phyloP scores from a whole-genome alignment of 768 basidiomycete genomes.

The Leccinum longicurvipes region DNA sequence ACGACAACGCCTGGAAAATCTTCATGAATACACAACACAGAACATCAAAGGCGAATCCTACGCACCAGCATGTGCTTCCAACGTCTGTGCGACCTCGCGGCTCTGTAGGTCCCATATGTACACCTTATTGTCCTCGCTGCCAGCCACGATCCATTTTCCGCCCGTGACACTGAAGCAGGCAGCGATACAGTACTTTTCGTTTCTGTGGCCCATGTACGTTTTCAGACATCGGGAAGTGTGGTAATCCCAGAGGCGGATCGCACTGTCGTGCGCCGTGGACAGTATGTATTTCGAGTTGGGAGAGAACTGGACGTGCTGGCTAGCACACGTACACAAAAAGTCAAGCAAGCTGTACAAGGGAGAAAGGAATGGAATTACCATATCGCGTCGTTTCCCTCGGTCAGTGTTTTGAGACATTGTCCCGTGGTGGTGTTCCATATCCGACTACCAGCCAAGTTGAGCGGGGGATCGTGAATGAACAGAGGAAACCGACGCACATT shows the following conservation, averaged over 20 bases:
- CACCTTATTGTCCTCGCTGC: constrained; percentile 86
- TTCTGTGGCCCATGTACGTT: constrained; percentile 81
- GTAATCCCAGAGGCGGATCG: constrained; percentile 94
- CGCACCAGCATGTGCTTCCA: constrained; percentile 72
- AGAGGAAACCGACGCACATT: constrained; percentile 57
- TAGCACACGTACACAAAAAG: constrained; percentile 24
- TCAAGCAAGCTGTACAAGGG: not conserved
- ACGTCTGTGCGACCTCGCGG: constrained; percentile 76
- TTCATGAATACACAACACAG: not conserved
- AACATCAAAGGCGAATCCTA: not conserved
- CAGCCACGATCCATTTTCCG: constrained; percentile 87
- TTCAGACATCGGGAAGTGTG: constrained; percentile 88
- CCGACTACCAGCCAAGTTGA: constrained; percentile 50
- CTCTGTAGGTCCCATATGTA: constrained; percentile 92
- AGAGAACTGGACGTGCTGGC: constrained; percentile 91
- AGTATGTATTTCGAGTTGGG: constrained; percentile 95
- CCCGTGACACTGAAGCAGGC: constrained; percentile 83
- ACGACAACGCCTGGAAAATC: constrained; percentile 54
- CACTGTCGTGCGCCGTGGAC: constrained; percentile 89
- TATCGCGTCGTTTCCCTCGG: constrained; percentile 83
- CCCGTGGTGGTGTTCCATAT: constrained; percentile 93
- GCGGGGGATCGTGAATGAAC: not conserved
- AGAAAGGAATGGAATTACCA: constrained; percentile 44
- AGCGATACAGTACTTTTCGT: constrained; percentile 80
- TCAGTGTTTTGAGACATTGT: constrained; percentile 94